Evolutionary conservation across 1,284 basidiomycete species (phyloP).

Genomic region (Malassezia nana): DNA sequence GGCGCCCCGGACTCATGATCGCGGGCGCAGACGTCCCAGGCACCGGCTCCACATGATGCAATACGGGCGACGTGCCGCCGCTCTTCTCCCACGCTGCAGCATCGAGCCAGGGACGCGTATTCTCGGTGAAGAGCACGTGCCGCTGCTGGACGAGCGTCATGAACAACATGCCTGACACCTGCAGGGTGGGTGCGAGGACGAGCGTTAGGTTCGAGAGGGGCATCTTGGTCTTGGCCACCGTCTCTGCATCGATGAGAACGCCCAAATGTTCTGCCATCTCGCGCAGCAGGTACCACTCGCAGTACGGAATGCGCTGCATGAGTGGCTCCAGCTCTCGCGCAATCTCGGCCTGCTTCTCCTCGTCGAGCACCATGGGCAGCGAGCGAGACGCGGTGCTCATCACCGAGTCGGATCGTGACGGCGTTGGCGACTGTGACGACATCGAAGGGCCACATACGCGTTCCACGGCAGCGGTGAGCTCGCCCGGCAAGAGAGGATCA

Average conservation of each 20-base stretch:
- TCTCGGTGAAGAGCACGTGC: constrained; percentile 20
- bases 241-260: constrained; percentile 18
- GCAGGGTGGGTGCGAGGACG: constrained; percentile 41
- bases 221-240: constrained; percentile 38
- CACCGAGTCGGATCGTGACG: not conserved
- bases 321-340: constrained; percentile 18
- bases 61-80: not conserved
- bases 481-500: constrained; percentile 23
- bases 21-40: not conserved
- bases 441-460: not conserved
- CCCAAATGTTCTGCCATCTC: constrained; percentile 34
- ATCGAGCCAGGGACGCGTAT: not conserved
- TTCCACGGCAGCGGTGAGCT: constrained; percentile 20
- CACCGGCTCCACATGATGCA: not conserved
- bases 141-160: constrained; percentile 30
- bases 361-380: not conserved
- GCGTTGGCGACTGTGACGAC: not conserved
- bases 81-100: not conserved
- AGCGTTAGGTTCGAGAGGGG: constrained; percentile 37
- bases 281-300: constrained; percentile 43
- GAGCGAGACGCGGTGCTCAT: not conserved
- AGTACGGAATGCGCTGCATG: constrained; percentile 23
- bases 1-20: not conserved
- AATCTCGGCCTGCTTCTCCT: constrained; percentile 11
- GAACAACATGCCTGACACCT: constrained; percentile 27